Conservation (phyloP, 805 yeast species). For the Monosporozyma yasuniensis region DNA sequence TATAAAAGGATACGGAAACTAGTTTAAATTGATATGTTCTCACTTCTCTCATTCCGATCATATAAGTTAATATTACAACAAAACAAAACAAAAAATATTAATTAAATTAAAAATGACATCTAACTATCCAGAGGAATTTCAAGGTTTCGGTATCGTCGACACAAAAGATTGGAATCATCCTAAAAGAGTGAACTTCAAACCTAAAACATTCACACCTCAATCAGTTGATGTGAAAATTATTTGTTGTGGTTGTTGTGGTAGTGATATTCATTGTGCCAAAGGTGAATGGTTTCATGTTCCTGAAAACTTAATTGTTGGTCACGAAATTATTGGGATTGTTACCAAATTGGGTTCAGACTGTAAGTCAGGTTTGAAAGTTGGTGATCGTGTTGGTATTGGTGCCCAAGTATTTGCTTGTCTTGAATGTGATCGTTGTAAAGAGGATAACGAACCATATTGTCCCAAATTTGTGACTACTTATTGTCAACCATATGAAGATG, state of each 20-base stretch:
- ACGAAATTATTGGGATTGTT: slow-evolving; percentile 56
- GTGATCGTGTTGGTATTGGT: slow-evolving; percentile 77
- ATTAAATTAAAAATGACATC: not conserved
- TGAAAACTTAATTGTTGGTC: slow-evolving; percentile 46
- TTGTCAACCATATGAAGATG: slow-evolving; percentile 34
- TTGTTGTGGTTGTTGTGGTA: slow-evolving; percentile 61
- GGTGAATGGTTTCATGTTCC: slow-evolving; percentile 16
- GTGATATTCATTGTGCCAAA: slow-evolving; percentile 33
- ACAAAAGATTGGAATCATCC: slow-evolving; percentile 49
- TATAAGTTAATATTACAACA: too few species aligned
- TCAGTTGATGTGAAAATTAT: slow-evolving; percentile 53
- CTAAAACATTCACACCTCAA: slow-evolving; percentile 35
- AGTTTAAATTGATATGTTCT: too few species aligned
- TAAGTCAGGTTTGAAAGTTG: slow-evolving; percentile 40
- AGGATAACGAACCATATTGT: slow-evolving; percentile 52
- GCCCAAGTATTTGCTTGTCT: slow-evolving; percentile 58
- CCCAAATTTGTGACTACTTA: slow-evolving; percentile 42
- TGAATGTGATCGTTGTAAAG: slow-evolving; percentile 52
- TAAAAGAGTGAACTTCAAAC: slow-evolving; percentile 39
- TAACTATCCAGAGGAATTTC: slow-evolving; percentile 36
- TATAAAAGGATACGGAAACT: too few species aligned
- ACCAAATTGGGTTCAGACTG: slow-evolving; percentile 52
- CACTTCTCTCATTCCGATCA: too few species aligned
- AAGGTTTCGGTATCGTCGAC: slow-evolving; percentile 49
- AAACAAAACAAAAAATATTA: not conserved